Evolutionary conservation across 805 yeast genomes (phyloP).

Genomic region (Zygosaccharomyces kombuchaensis): DNA sequence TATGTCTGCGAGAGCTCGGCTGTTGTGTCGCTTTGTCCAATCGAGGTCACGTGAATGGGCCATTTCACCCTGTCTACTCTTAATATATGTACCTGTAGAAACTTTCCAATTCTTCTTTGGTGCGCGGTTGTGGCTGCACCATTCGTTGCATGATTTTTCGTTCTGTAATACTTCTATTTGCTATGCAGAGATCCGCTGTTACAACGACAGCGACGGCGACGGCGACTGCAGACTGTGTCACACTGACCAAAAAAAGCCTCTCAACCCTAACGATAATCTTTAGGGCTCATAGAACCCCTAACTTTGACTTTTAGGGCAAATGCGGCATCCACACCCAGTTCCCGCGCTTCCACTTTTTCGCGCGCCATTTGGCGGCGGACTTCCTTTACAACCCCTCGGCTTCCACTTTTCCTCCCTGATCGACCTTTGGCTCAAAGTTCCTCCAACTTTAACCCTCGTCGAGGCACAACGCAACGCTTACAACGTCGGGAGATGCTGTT

Average conservation of each 20-base stretch:
- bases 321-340: not conserved
- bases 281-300: not conserved
- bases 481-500: constrained; percentile 5
- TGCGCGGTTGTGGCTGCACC: not conserved
- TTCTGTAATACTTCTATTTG: no score
- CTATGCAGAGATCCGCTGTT: no score
- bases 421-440: constrained; percentile 1
- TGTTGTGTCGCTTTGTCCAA: not conserved
- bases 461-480: constrained; percentile 3
- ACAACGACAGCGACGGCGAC: no score
- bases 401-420: constrained; percentile 4
- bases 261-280: not conserved
- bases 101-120: no score
- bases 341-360: not conserved
- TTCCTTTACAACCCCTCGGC: constrained; percentile 3
- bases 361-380: not conserved
- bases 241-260: no score
- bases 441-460: not conserved
- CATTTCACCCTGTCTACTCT: no score
- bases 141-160: no score
- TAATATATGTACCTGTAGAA: no score
- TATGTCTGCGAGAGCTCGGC: not conserved
- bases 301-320: not conserved
- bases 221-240: no score
- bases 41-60: not conserved